Evolutionary conservation across 2,329 filamentous ascomycete species (phyloP).

Genomic region (Fusarium sp.): DNA sequence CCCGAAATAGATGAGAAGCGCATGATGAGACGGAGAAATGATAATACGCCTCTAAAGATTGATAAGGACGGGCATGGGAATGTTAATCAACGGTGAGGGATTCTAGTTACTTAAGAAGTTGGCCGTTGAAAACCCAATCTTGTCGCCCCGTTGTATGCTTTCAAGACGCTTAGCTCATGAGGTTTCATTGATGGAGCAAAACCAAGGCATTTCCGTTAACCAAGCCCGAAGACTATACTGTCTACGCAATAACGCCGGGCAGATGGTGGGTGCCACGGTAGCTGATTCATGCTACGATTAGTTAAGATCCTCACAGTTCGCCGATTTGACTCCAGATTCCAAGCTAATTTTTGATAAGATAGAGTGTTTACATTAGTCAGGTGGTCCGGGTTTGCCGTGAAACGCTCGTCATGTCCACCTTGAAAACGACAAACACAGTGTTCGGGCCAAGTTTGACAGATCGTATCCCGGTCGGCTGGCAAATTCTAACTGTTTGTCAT

Average conservation of each 20-base stretch:
- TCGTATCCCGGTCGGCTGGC: neutral
- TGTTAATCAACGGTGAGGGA: too few species aligned
- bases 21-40: neutral
- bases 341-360: neutral
- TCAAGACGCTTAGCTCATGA: too few species aligned
- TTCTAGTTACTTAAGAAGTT: neutral
- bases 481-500: neutral
- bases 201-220: neutral
- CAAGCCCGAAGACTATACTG: neutral
- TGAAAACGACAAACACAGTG: neutral
- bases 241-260: neutral
- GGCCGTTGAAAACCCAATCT: neutral
- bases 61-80: neutral
- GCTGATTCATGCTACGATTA: neutral
- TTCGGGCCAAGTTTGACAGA: neutral
- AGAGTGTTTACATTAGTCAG: neutral
- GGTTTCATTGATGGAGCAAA: neutral
- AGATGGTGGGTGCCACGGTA: neutral
- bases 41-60: neutral
- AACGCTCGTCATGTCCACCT: neutral
- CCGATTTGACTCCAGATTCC: neutral
- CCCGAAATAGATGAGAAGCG: conserved; percentile 9
- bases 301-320: neutral
- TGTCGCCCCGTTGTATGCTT: neutral
- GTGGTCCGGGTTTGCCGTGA: neutral